phyloP scores from a whole-genome alignment of 768 basidiomycete species.

The Suillus americanus region DNA sequence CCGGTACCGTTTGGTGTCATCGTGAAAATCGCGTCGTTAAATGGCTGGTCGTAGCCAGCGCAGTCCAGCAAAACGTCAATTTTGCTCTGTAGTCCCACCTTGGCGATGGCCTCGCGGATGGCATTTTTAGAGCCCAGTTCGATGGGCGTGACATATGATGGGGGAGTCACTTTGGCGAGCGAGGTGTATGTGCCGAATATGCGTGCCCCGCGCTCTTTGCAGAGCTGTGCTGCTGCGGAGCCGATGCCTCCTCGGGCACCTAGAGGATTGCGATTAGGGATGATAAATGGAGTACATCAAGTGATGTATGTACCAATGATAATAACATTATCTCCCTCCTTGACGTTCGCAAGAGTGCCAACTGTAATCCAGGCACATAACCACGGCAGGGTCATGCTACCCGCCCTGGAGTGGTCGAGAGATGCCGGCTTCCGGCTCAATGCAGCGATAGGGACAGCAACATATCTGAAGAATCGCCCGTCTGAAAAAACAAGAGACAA shows the following conservation, averaged over 20 bases:
- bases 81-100: constrained; percentile 26
- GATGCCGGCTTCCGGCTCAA: constrained; percentile 31
- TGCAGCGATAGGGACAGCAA: constrained; percentile 27
- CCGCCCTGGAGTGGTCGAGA: constrained; percentile 26
- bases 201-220: constrained; percentile 30
- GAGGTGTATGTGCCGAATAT: constrained; percentile 36
- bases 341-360: constrained; percentile 32
- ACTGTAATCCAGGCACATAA: constrained; percentile 38
- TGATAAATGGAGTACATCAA: no score
- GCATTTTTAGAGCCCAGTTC: constrained; percentile 29
- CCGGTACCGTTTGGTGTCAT: constrained; percentile 34
- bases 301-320: constrained; percentile 26
- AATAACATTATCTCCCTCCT: constrained; percentile 31
- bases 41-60: constrained; percentile 32
- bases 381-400: constrained; percentile 35
- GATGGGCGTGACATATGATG: constrained; percentile 32
- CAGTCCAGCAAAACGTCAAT: constrained; percentile 35
- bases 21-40: constrained; percentile 33
- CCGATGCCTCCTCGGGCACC: constrained; percentile 36
- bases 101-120: constrained; percentile 30
- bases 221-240: constrained; percentile 33
- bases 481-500: neutral
- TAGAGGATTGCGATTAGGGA: constrained; percentile 5
- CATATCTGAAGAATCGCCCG: constrained; percentile 18
- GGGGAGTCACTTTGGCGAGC: constrained; percentile 21